Percentiles rank a stretch among this genome's conserved stretches.
Conservation (phyloP, 768 basidiomycete species). For the Leccinum pellstonianum region DNA sequence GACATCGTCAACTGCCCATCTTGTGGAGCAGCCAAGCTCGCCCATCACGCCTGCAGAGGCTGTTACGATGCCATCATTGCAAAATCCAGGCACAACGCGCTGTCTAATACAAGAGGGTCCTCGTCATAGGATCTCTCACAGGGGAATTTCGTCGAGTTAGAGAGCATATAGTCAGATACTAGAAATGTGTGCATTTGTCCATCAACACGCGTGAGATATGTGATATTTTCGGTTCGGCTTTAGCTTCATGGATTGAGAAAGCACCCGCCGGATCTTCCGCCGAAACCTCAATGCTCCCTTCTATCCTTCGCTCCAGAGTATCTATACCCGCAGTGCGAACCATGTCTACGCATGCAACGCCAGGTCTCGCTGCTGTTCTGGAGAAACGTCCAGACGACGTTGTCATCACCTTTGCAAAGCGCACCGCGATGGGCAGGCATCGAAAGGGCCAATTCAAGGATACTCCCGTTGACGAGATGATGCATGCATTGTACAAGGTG, state of each 20-base stretch:
- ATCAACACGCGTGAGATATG: slow-evolving; percentile 2
- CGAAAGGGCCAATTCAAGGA: slow-evolving; percentile 95
- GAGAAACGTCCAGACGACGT: slow-evolving; percentile 80
- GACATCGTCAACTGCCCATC: slow-evolving; percentile 91
- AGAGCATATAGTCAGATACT: not conserved
- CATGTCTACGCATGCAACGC: slow-evolving; percentile 35
- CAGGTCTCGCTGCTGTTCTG: slow-evolving; percentile 52
- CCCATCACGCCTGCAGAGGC: slow-evolving; percentile 80
- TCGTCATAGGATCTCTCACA: slow-evolving; percentile 1
- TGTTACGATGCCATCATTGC: slow-evolving; percentile 55
- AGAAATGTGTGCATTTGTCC: slow-evolving; percentile 1
- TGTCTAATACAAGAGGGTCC: slow-evolving; percentile 1
- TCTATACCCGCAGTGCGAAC: slow-evolving; percentile 19
- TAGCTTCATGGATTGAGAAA: not conserved
- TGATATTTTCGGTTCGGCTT: too few relatives aligned
- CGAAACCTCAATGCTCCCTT: slow-evolving; percentile 19
- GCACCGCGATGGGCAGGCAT: slow-evolving; percentile 84
- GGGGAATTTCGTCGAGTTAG: slow-evolving; percentile 1
- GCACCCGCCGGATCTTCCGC: slow-evolving; percentile 5
- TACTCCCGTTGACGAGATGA: slow-evolving; percentile 80
- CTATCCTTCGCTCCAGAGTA: slow-evolving; percentile 14
- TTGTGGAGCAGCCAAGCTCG: slow-evolving; percentile 85
- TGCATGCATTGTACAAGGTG: slow-evolving; percentile 80
- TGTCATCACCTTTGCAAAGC: slow-evolving; percentile 85
- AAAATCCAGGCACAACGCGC: slow-evolving; percentile 16